A percentile compares a stretch with the other conserved stretches of the same genome.
Evolutionary conservation across 169 alveolate species (phyloP).

Genomic region (Neospora caninum): DNA sequence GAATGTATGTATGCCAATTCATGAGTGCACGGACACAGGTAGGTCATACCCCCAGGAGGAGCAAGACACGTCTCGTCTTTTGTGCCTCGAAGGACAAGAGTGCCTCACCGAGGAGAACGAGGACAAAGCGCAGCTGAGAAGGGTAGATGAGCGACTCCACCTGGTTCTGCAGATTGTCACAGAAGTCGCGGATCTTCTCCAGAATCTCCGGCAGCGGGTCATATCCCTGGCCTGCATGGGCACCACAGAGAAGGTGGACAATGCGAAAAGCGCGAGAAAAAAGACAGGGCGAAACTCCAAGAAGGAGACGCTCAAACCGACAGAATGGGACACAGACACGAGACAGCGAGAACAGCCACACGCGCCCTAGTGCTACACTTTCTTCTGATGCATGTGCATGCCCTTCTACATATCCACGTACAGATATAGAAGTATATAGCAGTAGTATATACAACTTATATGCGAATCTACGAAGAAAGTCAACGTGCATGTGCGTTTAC

Average conservation of each 20-base stretch:
- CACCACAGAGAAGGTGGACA: neutral
- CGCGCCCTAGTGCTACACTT: neutral
- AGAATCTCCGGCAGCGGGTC: neutral
- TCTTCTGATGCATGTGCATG: neutral
- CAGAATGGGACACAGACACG: neutral
- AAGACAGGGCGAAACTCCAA: neutral
- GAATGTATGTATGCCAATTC: too few species aligned
- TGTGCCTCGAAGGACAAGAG: neutral
- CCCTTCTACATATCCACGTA: neutral
- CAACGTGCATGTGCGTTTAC: neutral
- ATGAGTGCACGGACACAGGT: too few species aligned
- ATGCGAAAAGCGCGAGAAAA: too few species aligned
- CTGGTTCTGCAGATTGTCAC: neutral
- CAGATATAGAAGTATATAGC: neutral
- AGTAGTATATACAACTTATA: neutral
- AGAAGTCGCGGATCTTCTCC: conserved; percentile 2
- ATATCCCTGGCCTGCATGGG: neutral
- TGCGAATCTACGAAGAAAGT: neutral
- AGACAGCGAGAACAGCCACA: neutral
- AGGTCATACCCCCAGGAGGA: too few species aligned
- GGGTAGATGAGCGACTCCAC: neutral
- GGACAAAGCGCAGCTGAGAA: conserved; percentile 31
- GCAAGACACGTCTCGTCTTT: too few species aligned
- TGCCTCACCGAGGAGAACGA: conserved; percentile 35
- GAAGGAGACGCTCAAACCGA: neutral